Evolutionary conservation across 129 eudicot genomes (phyloP).

Genomic region (Tagetes patula): DNA sequence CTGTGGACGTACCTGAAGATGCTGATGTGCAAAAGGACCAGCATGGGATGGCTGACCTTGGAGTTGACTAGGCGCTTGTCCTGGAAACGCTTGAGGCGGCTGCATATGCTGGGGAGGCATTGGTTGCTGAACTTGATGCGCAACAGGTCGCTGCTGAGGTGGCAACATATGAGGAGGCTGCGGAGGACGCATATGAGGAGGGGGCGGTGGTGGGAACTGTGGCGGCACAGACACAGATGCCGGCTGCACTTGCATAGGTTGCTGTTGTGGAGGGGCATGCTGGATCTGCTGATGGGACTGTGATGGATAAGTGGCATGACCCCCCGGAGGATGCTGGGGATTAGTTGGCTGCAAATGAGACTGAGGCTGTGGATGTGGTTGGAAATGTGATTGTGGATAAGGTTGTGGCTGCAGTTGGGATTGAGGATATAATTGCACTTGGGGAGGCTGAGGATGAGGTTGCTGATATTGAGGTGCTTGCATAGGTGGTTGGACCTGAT

Average conservation of each 20-base stretch:
- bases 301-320: conserved; percentile 56
- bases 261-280: conserved; percentile 50
- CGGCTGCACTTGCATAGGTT: conserved; percentile 41
- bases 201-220: conserved; percentile 63
- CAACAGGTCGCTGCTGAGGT: conserved; percentile 60
- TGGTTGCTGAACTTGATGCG: conserved; percentile 61
- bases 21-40: conserved; percentile 52
- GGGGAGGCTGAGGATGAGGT: conserved; percentile 35
- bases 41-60: conserved; percentile 42
- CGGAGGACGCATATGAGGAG: conserved; percentile 57
- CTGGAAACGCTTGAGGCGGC: conserved; percentile 54
- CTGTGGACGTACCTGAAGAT: conserved; percentile 56
- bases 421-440: conserved; percentile 33
- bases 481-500: conserved; percentile 48
- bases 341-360: conserved; percentile 39
- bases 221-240: conserved; percentile 44
- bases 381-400: conserved; percentile 28
- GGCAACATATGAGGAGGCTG: conserved; percentile 46
- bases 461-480: conserved; percentile 77
- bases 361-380: conserved; percentile 32
- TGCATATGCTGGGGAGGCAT: conserved; percentile 56
- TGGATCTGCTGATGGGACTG: conserved; percentile 63
- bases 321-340: conserved; percentile 40
- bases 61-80: conserved; percentile 40
- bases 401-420: conserved; percentile 36